Conservation (phyloP, 306 rosid genomes). For the Inga laurina region DNA sequence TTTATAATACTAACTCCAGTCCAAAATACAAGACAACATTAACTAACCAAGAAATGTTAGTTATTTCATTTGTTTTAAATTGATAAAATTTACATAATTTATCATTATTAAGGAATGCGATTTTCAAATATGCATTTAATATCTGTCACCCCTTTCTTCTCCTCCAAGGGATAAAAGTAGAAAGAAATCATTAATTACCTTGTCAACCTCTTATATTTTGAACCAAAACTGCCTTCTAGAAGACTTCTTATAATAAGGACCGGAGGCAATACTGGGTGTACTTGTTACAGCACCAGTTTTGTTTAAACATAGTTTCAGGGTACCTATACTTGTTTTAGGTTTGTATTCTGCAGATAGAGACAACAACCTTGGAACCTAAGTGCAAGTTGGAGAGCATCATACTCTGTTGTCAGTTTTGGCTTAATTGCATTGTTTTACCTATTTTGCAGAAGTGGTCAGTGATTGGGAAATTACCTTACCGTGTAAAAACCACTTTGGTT, state of each 20-base stretch:
- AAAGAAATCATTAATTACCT: no score
- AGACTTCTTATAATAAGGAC: no score
- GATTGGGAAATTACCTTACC: slow-evolving; percentile 80
- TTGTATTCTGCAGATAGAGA: background rate
- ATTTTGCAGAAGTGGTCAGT: slow-evolving; percentile 84
- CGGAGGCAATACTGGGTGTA: background rate
- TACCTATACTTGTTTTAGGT: slow-evolving; percentile 12
- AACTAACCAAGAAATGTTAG: no score
- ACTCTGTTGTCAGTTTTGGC: slow-evolving; percentile 20
- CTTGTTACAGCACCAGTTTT: background rate
- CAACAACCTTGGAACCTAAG: background rate
- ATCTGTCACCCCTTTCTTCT: no score
- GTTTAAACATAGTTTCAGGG: slow-evolving; percentile 23
- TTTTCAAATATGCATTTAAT: no score
- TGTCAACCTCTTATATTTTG: no score
- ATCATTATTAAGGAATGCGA: no score
- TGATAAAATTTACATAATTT: no score
- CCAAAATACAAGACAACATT: no score
- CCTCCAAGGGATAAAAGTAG: no score
- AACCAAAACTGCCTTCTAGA: no score
- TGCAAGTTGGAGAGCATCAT: slow-evolving; percentile 12
- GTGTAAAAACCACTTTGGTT: slow-evolving; percentile 85
- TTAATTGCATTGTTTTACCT: slow-evolving; percentile 28
- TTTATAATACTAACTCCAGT: background rate
- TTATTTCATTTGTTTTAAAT: no score